phyloP scores from a whole-genome alignment of 148 eudicot genomes.

The Arbutus unedo region DNA sequence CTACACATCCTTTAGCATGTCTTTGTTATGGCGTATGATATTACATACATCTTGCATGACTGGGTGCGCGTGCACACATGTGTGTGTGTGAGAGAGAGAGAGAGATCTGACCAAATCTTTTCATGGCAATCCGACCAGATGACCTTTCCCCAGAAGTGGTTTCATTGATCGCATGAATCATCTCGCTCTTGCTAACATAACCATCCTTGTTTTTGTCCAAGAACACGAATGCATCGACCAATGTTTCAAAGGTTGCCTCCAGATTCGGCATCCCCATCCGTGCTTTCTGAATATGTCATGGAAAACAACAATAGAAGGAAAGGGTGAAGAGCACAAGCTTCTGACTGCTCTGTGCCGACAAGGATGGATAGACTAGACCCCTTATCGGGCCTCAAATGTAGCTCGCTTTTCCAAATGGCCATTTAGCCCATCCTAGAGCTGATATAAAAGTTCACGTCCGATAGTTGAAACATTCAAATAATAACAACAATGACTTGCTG shows the following conservation, averaged over 20 bases:
- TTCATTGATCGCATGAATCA: constrained; percentile 83
- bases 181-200: constrained; percentile 80
- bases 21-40: neutral
- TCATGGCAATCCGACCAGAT: constrained; percentile 85
- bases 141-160: constrained; percentile 70
- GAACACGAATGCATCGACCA: constrained; percentile 90
- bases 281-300: constrained; percentile 53
- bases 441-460: neutral
- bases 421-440: constrained; percentile 4
- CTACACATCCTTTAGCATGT: neutral
- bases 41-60: neutral
- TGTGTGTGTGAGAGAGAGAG: constrained; percentile 19
- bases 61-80: neutral
- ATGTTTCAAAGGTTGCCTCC: constrained; percentile 77
- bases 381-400: neutral
- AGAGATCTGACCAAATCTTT: constrained; percentile 71
- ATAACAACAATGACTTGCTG: neutral
- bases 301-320: constrained; percentile 15
- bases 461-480: neutral
- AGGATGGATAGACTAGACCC: neutral
- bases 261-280: constrained; percentile 66
- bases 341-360: neutral
- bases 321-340: neutral
- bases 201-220: constrained; percentile 95
- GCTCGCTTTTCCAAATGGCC: neutral